These are phyloP conservation scores for Xylaria sp. DNA, from an alignment of 495 filamentous ascomycete genomes.

Conservation along the genomic window DNA sequence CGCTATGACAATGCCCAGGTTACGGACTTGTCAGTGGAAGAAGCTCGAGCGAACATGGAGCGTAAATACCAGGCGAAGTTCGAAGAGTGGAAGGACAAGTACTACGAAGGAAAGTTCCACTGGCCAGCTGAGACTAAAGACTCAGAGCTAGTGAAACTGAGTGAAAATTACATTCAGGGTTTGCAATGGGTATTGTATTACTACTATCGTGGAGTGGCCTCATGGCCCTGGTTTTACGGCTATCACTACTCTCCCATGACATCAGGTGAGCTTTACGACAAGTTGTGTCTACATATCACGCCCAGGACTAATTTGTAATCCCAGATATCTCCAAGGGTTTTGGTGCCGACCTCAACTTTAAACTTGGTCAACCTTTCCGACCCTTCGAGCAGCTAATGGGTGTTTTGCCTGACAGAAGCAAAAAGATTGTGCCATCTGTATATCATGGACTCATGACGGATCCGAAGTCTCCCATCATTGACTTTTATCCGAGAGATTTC, in stretches of 20 bases:
- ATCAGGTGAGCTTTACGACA: slow-evolving; percentile 61
- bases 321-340: slow-evolving; percentile 88
- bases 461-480: slow-evolving; percentile 89
- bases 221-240: slow-evolving; percentile 97
- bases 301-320: slow-evolving; percentile 25
- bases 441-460: slow-evolving; percentile 95
- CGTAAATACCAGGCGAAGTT: slow-evolving; percentile 88
- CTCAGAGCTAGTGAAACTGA: slow-evolving; percentile 78
- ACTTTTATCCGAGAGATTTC: slow-evolving; percentile 98
- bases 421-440: slow-evolving; percentile 86
- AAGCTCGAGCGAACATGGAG: slow-evolving; percentile 77
- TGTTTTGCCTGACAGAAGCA: slow-evolving; percentile 94
- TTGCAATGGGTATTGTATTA: slow-evolving; percentile 98
- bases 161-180: slow-evolving; percentile 97
- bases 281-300: background rate
- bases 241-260: slow-evolving; percentile 99
- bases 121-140: slow-evolving; percentile 84
- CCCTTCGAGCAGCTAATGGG: slow-evolving; percentile 99
- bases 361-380: slow-evolving; percentile 89
- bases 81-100: slow-evolving; percentile 87
- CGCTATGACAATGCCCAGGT: slow-evolving; percentile 90
- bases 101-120: slow-evolving; percentile 88
- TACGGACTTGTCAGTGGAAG: slow-evolving; percentile 78
- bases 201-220: slow-evolving; percentile 95
- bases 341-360: slow-evolving; percentile 87